Base-by-base conservation (phyloP, 164 flowering plant genomes). In the Chimonanthus praecox region DNA sequence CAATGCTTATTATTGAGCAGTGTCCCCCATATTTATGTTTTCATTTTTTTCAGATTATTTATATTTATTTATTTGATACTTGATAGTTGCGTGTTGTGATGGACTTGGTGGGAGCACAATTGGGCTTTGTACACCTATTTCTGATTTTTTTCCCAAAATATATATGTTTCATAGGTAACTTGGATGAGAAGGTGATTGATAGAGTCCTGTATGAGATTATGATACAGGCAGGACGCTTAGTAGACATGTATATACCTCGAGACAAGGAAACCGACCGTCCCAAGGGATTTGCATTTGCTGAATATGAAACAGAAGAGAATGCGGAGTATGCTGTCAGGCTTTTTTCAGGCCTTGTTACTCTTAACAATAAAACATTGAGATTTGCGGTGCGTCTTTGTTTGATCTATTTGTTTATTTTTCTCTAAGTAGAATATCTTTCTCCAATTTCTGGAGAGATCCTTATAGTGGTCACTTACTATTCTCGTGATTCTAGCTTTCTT, bases 261-360 rank as follows among this genome's bases (percentile, higher is more conserved):
- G 98, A 94, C 77, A 88, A 74, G 84, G 98, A 92, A 76, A 88
- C 88, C 20, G 88, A 84, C 61, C 83, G 82, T 47, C 84, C 84
- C n/a, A 91, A 90, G 83, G 97, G 97, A 45, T 91, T 15, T 82
- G 98, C 97, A 20, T 94, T 94, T 84, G 97, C 90, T 0, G 91
- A 92, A 77, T 94, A 92, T 81, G 97, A 92, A 81, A 76, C 89
- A 8, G 90, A 88, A 66, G 97, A 94, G 80, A 83, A 85, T 54
- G 97, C 98, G 0, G 79, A 87, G 1, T 94, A 92, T 82, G 97
- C 97, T 64, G 92, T 92, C 46, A 86, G 72, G 86, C 95, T 94
- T 67, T 92, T 94, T 82, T 82, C 91, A 69, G 97, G 98, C 66
- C 92, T 92, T 54, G 96, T 94, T 33, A 83, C 85, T 71, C 88